A percentile compares a stretch with the other conserved stretches of the same genome.
These are phyloP conservation scores for Rhodotorula sp. DNA, from an alignment of 1,284 basidiomycete species.

Conservation along the genomic window DNA sequence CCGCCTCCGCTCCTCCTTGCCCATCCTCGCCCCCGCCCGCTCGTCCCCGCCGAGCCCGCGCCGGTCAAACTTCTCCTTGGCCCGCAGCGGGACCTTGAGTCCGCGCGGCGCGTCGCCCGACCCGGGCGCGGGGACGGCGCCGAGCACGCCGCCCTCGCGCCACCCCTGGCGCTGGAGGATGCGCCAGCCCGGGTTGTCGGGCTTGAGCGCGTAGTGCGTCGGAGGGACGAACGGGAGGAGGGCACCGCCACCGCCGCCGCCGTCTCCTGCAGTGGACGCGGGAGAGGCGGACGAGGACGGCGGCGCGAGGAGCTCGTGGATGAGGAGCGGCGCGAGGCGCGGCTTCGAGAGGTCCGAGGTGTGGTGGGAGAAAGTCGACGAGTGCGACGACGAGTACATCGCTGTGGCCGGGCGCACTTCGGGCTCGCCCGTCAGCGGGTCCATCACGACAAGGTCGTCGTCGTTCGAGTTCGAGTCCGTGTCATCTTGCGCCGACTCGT, in stretches of 20 bases:
- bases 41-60: conserved; percentile 15
- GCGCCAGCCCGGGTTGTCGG: conserved; percentile 12
- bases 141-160: conserved; percentile 19
- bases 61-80: conserved; percentile 33
- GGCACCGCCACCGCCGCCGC: too few species aligned
- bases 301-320: conserved; percentile 25
- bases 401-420: neutral
- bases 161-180: conserved; percentile 29
- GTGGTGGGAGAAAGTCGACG: too few species aligned
- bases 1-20: neutral
- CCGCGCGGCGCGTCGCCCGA: neutral
- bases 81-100: conserved; percentile 27
- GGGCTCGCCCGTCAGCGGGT: conserved; percentile 12
- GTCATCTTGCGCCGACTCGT: neutral
- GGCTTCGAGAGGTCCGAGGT: neutral
- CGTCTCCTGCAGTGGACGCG: neutral
- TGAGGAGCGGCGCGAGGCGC: conserved; percentile 8
- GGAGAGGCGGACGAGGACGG: neutral
- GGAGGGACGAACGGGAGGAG: conserved; percentile 10
- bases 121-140: neutral
- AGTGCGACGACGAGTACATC: neutral
- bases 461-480: neutral
- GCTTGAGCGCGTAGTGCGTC: conserved; percentile 14
- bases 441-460: conserved; percentile 9
- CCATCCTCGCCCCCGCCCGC: neutral